Base-by-base conservation (phyloP, 768 basidiomycete genomes). In the Suillus hirtellus region DNA sequence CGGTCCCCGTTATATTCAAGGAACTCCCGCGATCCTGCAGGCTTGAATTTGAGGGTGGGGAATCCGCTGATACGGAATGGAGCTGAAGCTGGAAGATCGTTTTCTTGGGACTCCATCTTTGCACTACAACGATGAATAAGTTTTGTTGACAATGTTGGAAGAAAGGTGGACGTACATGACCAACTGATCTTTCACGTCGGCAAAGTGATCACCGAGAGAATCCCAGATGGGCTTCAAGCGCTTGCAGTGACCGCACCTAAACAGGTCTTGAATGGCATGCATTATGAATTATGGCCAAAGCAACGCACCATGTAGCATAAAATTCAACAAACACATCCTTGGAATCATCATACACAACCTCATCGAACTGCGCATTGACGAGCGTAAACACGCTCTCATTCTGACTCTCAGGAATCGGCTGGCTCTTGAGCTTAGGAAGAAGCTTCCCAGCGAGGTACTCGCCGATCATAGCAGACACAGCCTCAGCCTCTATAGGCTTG, bases 251-350 rank as follows among this genome's bases (percentile, higher is more conserved):
- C 92, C 92, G 71, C 92, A 93, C 89, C 89, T 91, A 69, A 12
- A 34, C 4, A 21, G 19, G 34, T 60, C 47, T 64, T 21, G 60
- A n/a, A 43, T 24, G 24, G 11, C 0, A 47, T 11, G 24, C 15
- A 0, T 11, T 6, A 27, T 43, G 35, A 37, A 53, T 37, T 10
- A 63, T 34, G 10, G 17, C 9, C 65, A 65, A 66, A 58, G 70
- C 69, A 42, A 77, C 89, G 50, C 76, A 96, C 97, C 97, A 99
- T 56, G 94, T 86, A 55, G 97, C 97, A 71, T 93, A 98, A 78
- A 99, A 96, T 78, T 99, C 96, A 67, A 98, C 82, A 71, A 99
- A 95, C 70, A 98, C 89, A 73, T 99, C 96, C 80, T 97, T 97
- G 63, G 80, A 79, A 66, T 95, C 91, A 72, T 97, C 93, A 65